phyloP scores from a whole-genome alignment of 2,329 filamentous ascomycete genomes.

The Phoma sp. region DNA sequence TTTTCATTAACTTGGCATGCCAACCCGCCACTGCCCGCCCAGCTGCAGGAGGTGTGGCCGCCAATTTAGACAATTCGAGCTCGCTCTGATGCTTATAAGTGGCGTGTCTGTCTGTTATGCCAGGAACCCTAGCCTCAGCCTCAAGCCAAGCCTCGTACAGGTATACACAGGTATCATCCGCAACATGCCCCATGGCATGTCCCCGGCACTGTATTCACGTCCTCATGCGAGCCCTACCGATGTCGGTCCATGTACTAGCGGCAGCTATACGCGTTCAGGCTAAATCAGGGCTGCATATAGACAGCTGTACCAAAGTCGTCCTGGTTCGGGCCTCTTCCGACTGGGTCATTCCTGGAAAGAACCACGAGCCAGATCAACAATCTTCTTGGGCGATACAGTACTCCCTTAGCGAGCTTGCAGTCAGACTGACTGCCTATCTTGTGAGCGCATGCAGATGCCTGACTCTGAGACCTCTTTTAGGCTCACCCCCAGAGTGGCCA shows the following conservation, averaged over 20 bases:
- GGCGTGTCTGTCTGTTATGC: not conserved
- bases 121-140: not conserved
- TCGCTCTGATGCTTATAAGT: not conserved
- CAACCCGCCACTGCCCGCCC: not conserved
- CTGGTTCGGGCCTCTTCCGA: not conserved
- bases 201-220: not conserved
- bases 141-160: not conserved
- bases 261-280: slow-evolving; percentile 5
- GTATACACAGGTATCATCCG: not conserved
- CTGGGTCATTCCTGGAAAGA: not conserved
- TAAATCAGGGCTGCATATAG: not conserved
- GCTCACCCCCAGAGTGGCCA: too few species aligned
- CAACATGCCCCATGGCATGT: not conserved
- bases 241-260: not conserved
- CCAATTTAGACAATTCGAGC: not conserved
- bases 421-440: not conserved
- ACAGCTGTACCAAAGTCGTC: not conserved
- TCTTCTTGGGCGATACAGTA: not conserved
- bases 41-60: not conserved
- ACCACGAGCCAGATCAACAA: not conserved
- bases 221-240: not conserved
- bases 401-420: not conserved
- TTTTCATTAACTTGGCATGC: not conserved
- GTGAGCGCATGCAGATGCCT: not conserved
- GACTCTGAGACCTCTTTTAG: too few species aligned